A percentile compares a stretch with the other conserved stretches of the same genome.
Conservation (phyloP, 306 rosid species). For the Rosa multiflora region DNA sequence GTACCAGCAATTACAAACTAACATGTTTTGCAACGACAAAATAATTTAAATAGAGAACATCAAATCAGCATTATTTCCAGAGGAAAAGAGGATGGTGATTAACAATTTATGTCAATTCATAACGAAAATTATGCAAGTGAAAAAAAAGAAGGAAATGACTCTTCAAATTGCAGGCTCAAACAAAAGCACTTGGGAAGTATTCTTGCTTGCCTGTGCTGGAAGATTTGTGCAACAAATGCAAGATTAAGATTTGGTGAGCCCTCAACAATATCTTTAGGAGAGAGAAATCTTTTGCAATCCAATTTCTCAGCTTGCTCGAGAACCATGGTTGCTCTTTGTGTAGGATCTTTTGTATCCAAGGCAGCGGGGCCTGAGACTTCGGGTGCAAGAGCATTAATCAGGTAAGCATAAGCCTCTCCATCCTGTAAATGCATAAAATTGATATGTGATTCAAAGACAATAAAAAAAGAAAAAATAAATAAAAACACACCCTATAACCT, state of each 20-base stretch:
- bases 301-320: conserved; percentile 93
- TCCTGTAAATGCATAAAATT: conserved; percentile 55
- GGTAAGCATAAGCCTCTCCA: conserved; percentile 92
- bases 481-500: neutral
- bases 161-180: conserved; percentile 23
- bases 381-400: conserved; percentile 95
- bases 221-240: conserved; percentile 98
- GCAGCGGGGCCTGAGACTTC: conserved; percentile 72
- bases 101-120: conserved; percentile 8
- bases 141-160: neutral
- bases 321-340: conserved; percentile 84
- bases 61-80: neutral
- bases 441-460: conserved; percentile 13
- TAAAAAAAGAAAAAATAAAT: neutral
- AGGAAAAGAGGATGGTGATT: conserved; percentile 8
- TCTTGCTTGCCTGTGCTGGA: conserved; percentile 86
- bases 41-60: neutral
- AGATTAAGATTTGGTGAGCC: conserved; percentile 99
- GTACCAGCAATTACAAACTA: neutral
- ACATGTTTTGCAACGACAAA: neutral
- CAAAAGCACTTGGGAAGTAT: neutral
- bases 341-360: conserved; percentile 63
- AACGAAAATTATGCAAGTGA: conserved; percentile 4
- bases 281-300: conserved; percentile 91
- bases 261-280: conserved; percentile 89